Percentiles rank a stretch among this genome's conserved stretches.
Evolutionary conservation across 176 grass and related monocot genomes (phyloP).

Genomic region (Phoenix roebelenii): DNA sequence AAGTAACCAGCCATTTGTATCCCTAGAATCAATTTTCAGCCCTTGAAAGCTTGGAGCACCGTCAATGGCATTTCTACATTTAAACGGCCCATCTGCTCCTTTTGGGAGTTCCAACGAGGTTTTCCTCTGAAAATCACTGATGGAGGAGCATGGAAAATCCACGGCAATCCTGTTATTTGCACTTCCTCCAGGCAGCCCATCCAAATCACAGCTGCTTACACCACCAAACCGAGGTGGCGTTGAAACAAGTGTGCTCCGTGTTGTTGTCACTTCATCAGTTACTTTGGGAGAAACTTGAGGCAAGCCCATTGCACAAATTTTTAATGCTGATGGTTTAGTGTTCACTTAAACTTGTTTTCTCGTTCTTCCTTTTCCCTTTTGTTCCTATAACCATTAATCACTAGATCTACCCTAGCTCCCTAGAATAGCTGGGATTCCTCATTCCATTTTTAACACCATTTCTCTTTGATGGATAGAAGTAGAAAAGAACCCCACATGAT

Average conservation of each 20-base stretch:
- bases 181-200: slow-evolving; percentile 18
- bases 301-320: slow-evolving; percentile 46
- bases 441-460: no score
- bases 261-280: slow-evolving; percentile 34
- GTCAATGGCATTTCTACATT: slow-evolving; percentile 18
- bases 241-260: slow-evolving; percentile 28
- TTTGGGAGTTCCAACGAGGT: slow-evolving; percentile 14
- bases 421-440: not conserved
- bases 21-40: slow-evolving; percentile 34
- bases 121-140: slow-evolving; percentile 38
- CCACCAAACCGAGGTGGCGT: slow-evolving; percentile 19
- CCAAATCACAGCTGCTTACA: slow-evolving; percentile 20
- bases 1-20: slow-evolving; percentile 31
- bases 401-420: not conserved
- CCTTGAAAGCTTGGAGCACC: slow-evolving; percentile 26
- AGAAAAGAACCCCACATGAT: not conserved
- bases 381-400: not conserved
- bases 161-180: slow-evolving; percentile 15
- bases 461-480: not conserved
- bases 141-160: slow-evolving; percentile 25
- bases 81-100: slow-evolving; percentile 23
- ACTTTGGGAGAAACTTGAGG: slow-evolving; percentile 42
- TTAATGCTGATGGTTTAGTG: not conserved
- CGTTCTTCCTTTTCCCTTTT: not conserved
- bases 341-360: not conserved